A percentile compares a stretch with the other conserved stretches of the same genome.
These are phyloP conservation scores for Beauveria sp. DNA, from an alignment of 2,329 filamentous ascomycete genomes.

Conservation along the genomic window DNA sequence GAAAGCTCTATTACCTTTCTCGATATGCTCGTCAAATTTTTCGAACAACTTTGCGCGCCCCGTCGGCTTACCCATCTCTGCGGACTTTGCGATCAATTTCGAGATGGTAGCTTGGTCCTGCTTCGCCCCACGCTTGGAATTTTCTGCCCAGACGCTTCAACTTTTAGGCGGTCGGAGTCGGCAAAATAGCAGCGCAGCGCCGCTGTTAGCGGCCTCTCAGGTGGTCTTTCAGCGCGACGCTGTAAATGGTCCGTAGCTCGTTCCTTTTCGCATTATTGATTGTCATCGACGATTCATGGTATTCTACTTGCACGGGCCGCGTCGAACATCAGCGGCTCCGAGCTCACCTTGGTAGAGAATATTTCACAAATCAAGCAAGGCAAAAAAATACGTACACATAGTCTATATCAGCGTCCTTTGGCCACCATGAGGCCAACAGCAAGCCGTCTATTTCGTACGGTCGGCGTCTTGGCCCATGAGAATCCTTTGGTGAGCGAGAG, in stretches of 20 bases:
- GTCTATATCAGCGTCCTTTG: neutral
- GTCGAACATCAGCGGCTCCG: neutral
- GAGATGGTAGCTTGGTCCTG: slow-evolving; percentile 12
- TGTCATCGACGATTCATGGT: neutral
- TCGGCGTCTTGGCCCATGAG: slow-evolving; percentile 53
- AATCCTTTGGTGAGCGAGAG: slow-evolving; percentile 65
- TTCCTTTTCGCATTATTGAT: neutral
- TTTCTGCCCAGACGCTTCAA: slow-evolving; percentile 28
- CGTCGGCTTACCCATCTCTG: slow-evolving; percentile 43
- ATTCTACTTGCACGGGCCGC: neutral
- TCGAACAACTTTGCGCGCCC: slow-evolving; percentile 53
- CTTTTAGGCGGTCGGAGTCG: slow-evolving; percentile 43
- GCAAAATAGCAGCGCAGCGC: slow-evolving; percentile 30
- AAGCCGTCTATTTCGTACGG: slow-evolving; percentile 28
- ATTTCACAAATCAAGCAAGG: neutral
- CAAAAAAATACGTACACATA: no score
- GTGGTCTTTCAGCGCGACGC: neutral
- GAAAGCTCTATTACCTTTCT: slow-evolving; percentile 45
- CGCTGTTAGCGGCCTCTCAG: neutral
- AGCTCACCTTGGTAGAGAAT: neutral
- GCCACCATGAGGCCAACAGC: slow-evolving; percentile 30
- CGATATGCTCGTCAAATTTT: slow-evolving; percentile 53
- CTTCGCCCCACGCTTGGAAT: slow-evolving; percentile 25
- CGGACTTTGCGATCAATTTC: slow-evolving; percentile 19
- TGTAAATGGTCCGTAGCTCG: neutral